phyloP scores from a whole-genome alignment of 1,139 yeast species.

The Nadsonia starkeyi-henricii region DNA sequence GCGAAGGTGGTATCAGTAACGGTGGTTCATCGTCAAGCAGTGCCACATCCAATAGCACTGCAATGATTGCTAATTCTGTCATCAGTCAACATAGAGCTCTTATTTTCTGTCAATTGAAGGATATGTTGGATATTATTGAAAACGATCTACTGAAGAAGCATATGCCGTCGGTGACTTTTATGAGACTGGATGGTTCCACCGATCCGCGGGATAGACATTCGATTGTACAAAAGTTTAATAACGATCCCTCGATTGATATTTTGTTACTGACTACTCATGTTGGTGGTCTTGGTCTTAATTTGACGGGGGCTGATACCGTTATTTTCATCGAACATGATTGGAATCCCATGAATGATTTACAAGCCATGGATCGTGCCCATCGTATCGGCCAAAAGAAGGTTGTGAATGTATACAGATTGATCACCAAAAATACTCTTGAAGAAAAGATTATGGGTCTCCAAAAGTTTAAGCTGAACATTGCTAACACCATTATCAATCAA shows the following conservation, averaged over 20 bases:
- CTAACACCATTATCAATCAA: conserved; percentile 90
- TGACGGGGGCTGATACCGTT: conserved; percentile 98
- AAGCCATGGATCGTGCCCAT: conserved; percentile 99
- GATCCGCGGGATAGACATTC: conserved; percentile 88
- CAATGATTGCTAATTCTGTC: conserved; percentile 47
- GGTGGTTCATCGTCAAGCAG: conserved; percentile 6
- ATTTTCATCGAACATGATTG: conserved; percentile 98
- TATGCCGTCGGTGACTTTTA: conserved; percentile 84
- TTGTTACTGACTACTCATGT: conserved; percentile 87
- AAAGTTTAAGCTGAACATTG: conserved; percentile 93
- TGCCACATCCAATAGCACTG: conserved; percentile 13
- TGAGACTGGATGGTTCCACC: conserved; percentile 90
- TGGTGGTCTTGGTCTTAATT: conserved; percentile 92
- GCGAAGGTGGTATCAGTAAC: conserved; percentile 20
- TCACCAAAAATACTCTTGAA: conserved; percentile 85
- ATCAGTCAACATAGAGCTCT: conserved; percentile 93
- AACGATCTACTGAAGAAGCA: conserved; percentile 68
- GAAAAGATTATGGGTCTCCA: conserved; percentile 98
- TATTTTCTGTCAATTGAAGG: conserved; percentile 91
- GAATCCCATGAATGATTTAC: conserved; percentile 99
- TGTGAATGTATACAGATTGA: conserved; percentile 84
- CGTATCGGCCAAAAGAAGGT: conserved; percentile 96
- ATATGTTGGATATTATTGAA: conserved; percentile 95
- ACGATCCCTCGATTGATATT: conserved; percentile 94
- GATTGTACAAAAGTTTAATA: conserved; percentile 83